phyloP scores from a whole-genome alignment of 331 rosid genomes.

The Rhamnella rubrinervis region DNA sequence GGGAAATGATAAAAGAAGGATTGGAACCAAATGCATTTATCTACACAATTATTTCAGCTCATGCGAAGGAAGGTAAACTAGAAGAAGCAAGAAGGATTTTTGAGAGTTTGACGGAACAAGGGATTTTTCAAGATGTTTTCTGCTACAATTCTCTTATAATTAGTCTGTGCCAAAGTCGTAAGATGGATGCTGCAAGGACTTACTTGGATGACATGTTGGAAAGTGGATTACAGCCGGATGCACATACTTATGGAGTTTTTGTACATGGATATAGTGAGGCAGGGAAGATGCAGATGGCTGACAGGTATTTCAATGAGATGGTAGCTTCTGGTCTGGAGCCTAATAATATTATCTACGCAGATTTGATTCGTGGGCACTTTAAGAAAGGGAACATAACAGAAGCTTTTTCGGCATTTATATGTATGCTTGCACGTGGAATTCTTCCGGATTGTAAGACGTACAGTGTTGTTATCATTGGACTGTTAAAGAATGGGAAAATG shows the following conservation, averaged over 20 bases:
- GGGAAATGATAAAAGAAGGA: slow-evolving; percentile 34
- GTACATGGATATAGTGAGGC: slow-evolving; percentile 33
- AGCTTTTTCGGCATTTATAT: slow-evolving; percentile 43
- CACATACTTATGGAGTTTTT: slow-evolving; percentile 50
- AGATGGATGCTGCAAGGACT: slow-evolving; percentile 40
- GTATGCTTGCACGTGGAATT: slow-evolving; percentile 37
- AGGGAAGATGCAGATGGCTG: slow-evolving; percentile 45
- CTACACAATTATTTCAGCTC: slow-evolving; percentile 43
- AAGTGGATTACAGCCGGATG: slow-evolving; percentile 44
- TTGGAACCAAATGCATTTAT: slow-evolving; percentile 38
- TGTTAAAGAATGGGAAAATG: slow-evolving; percentile 46
- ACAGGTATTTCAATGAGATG: slow-evolving; percentile 45
- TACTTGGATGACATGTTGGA: slow-evolving; percentile 44
- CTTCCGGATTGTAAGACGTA: slow-evolving; percentile 41
- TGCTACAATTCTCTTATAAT: slow-evolving; percentile 52
- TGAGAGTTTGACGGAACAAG: slow-evolving; percentile 35
- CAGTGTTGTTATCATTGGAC: slow-evolving; percentile 39
- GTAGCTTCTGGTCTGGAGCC: slow-evolving; percentile 36
- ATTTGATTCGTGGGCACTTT: slow-evolving; percentile 45
- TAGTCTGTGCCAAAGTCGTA: slow-evolving; percentile 40
- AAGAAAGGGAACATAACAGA: slow-evolving; percentile 35
- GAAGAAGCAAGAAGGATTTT: slow-evolving; percentile 36
- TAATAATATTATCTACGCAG: slow-evolving; percentile 32
- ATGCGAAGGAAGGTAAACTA: slow-evolving; percentile 38
- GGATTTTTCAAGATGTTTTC: slow-evolving; percentile 39